phyloP scores from a whole-genome alignment of 306 rosid genomes.

The Adenanthera pavonina region DNA sequence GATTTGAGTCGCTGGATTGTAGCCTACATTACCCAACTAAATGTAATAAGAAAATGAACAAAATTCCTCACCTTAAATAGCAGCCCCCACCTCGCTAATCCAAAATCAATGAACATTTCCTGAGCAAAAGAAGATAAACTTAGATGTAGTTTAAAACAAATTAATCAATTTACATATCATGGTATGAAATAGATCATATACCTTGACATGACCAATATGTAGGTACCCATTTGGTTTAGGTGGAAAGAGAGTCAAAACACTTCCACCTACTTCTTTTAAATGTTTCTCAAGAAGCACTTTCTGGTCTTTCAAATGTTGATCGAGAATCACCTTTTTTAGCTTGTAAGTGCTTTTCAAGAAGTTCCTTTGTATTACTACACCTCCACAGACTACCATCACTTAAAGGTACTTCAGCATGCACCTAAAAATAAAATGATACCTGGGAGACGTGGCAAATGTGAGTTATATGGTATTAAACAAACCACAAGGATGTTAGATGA shows the following conservation, averaged over 20 bases:
- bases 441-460: no score
- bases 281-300: conserved; percentile 82
- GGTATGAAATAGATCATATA: conserved; percentile 8
- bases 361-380: conserved; percentile 80
- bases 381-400: conserved; percentile 83
- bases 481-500: neutral
- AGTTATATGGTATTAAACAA: neutral
- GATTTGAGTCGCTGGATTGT: no score
- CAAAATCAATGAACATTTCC: conserved; percentile 98
- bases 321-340: conserved; percentile 68
- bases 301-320: conserved; percentile 45
- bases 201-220: conserved; percentile 99
- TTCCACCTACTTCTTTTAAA: conserved; percentile 67
- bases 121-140: conserved; percentile 35
- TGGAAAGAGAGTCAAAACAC: conserved; percentile 92
- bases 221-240: conserved; percentile 99
- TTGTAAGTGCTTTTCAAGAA: conserved; percentile 85
- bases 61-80: conserved; percentile 66
- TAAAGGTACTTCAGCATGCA: conserved; percentile 89
- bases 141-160: no score
- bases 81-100: conserved; percentile 94
- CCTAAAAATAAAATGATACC: conserved; percentile 48
- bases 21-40: no score
- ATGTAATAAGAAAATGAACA: no score
- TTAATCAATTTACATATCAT: neutral